phyloP scores from a whole-genome alignment of 805 yeast species.

The Lipomyces yamanashiensis region DNA sequence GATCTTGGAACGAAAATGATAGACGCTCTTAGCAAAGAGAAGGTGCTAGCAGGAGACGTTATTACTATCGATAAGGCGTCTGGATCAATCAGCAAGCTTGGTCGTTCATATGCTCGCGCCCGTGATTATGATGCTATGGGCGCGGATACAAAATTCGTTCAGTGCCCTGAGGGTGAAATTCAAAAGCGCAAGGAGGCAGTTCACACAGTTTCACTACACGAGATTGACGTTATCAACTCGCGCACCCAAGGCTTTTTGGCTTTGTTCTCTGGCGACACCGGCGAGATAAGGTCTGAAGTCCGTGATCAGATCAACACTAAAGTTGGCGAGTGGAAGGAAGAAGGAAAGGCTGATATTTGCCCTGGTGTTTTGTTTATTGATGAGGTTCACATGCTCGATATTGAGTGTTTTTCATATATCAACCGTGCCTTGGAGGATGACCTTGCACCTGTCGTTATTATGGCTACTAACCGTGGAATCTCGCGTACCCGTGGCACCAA shows the following conservation, averaged over 20 bases:
- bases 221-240: slow-evolving; percentile 95
- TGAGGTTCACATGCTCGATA: slow-evolving; percentile 97
- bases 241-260: slow-evolving; percentile 98
- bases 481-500: slow-evolving; percentile 92
- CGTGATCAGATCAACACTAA: slow-evolving; percentile 95
- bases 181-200: slow-evolving; percentile 95
- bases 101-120: slow-evolving; percentile 94
- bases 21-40: slow-evolving; percentile 91
- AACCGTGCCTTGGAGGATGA: slow-evolving; percentile 97
- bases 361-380: slow-evolving; percentile 98
- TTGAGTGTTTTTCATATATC: slow-evolving; percentile 92
- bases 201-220: slow-evolving; percentile 97
- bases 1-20: slow-evolving; percentile 94
- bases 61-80: slow-evolving; percentile 93
- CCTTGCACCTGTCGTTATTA: slow-evolving; percentile 93
- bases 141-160: slow-evolving; percentile 96
- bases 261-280: slow-evolving; percentile 93
- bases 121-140: slow-evolving; percentile 99
- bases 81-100: slow-evolving; percentile 91
- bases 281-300: slow-evolving; percentile 94
- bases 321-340: slow-evolving; percentile 98
- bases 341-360: slow-evolving; percentile 94
- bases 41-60: slow-evolving; percentile 96
- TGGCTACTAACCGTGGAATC: slow-evolving; percentile 98
- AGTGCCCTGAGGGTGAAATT: slow-evolving; percentile 98